Conservation (phyloP, 2,329 filamentous ascomycete species). For the Talaromyces sp. region DNA sequence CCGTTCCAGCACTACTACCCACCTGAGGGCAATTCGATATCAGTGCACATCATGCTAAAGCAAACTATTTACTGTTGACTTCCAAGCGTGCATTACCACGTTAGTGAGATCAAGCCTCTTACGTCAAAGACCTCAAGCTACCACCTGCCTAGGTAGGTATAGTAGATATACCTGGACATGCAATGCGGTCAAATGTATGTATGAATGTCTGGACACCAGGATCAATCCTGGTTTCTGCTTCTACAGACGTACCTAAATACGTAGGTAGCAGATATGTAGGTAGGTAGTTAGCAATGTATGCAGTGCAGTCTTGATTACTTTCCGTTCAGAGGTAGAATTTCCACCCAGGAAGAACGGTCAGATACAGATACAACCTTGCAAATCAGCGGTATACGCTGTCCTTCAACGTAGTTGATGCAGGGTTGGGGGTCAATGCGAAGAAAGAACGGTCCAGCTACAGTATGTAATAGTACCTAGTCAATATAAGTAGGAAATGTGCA, state of each 20-base stretch:
- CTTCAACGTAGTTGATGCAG: not conserved
- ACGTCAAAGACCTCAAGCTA: not conserved
- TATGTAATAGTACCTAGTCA: not conserved
- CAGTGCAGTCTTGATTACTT: not conserved
- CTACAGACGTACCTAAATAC: not conserved
- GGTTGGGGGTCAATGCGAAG: not conserved
- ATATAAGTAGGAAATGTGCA: not conserved
- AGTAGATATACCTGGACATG: not conserved
- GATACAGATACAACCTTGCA: not conserved
- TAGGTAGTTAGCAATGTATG: not conserved
- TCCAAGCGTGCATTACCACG: not conserved
- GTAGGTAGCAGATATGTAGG: not conserved
- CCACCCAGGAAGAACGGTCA: not conserved
- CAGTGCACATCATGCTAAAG: not conserved
- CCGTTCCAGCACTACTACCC: not conserved
- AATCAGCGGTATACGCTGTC: not conserved
- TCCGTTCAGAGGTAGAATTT: not conserved
- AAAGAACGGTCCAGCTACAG: not conserved
- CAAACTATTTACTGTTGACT: not conserved
- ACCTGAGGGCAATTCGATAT: not conserved
- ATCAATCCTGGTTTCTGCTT: not conserved
- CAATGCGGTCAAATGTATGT: not conserved
- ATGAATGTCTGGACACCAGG: not conserved
- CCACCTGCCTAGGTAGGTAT: not conserved
- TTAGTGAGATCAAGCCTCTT: slow-evolving; percentile 3